Conservation (phyloP, 495 filamentous ascomycete genomes). For the Cenococcum geophilum region DNA sequence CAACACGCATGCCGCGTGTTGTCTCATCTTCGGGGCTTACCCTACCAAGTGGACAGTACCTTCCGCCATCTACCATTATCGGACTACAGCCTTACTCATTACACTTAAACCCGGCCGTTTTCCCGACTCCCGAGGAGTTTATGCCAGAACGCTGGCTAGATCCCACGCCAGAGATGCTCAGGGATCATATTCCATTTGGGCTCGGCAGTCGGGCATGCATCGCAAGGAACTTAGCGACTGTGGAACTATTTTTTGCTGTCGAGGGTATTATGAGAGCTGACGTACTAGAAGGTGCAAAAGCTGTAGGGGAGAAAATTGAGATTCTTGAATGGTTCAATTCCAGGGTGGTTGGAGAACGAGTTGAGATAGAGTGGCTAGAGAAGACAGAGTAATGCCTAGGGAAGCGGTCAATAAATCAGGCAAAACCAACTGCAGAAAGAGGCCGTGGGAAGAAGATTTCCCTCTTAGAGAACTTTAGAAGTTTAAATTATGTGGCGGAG, state of each 20-base stretch:
- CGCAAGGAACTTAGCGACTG: constrained; percentile 44
- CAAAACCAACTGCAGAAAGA: no score
- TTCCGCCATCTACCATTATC: constrained; percentile 10
- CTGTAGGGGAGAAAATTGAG: constrained; percentile 39
- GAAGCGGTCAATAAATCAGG: no score
- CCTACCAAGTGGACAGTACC: background rate
- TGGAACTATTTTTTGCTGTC: constrained; percentile 27
- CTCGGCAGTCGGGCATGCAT: constrained; percentile 47
- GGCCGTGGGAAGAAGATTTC: no score
- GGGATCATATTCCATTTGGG: constrained; percentile 46
- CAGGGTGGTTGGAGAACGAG: constrained; percentile 27
- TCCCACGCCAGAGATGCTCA: constrained; percentile 35
- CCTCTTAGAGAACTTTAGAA: no score
- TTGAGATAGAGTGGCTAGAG: constrained; percentile 21
- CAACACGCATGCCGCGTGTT: constrained; percentile 44
- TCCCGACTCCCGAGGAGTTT: constrained; percentile 11
- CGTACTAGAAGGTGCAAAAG: constrained; percentile 41
- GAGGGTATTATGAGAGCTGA: constrained; percentile 38
- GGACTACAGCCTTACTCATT: constrained; percentile 23
- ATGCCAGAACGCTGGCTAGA: constrained; percentile 17
- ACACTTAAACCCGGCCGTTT: constrained; percentile 6
- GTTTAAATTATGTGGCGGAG: no score
- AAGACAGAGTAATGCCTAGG: no score
- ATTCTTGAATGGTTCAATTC: constrained; percentile 50
- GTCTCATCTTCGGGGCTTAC: constrained; percentile 42